Evolutionary conservation across 257 asterid species (phyloP).

Genomic region (Echium plantagineum): DNA sequence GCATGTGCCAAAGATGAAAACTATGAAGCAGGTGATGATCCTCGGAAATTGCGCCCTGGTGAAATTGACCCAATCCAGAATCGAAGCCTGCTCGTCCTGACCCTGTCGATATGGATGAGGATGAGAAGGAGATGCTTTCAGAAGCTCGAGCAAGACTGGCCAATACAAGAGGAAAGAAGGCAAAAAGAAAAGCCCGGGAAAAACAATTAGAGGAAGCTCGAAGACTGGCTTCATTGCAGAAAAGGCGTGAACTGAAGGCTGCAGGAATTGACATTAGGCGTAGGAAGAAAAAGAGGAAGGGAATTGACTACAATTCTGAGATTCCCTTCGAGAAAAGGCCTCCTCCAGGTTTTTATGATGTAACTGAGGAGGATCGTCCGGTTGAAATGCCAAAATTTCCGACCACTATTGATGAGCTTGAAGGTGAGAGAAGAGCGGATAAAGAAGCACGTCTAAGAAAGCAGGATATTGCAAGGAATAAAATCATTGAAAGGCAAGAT

Average conservation of each 20-base stretch:
- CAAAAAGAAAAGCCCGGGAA: slow-evolving; percentile 93
- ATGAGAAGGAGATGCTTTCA: slow-evolving; percentile 99
- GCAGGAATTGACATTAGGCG: slow-evolving; percentile 73
- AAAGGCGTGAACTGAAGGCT: slow-evolving; percentile 93
- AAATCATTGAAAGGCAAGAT: slow-evolving; percentile 90
- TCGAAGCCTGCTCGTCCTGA: slow-evolving; percentile 98
- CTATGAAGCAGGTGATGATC: slow-evolving; percentile 90
- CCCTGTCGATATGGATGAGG: slow-evolving; percentile 99
- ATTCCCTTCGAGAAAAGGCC: slow-evolving; percentile 95
- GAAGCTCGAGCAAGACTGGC: slow-evolving; percentile 96
- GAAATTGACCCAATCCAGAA: slow-evolving; percentile 99
- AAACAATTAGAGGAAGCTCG: slow-evolving; percentile 99
- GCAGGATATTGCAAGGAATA: slow-evolving; percentile 89
- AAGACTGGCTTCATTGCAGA: slow-evolving; percentile 96
- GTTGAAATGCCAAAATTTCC: slow-evolving; percentile 75
- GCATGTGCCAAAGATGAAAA: slow-evolving; percentile 98
- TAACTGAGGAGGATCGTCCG: slow-evolving; percentile 72
- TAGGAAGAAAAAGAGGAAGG: slow-evolving; percentile 87
- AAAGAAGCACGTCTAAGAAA: slow-evolving; percentile 81
- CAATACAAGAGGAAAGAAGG: slow-evolving; percentile 95
- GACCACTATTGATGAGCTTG: slow-evolving; percentile 92
- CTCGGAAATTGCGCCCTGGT: slow-evolving; percentile 91
- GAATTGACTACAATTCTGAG: slow-evolving; percentile 91
- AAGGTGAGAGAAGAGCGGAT: slow-evolving; percentile 96
- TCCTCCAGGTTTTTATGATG: slow-evolving; percentile 93